phyloP scores from a whole-genome alignment of 129 eudicot genomes.

The Centrapalus pauciflorus region DNA sequence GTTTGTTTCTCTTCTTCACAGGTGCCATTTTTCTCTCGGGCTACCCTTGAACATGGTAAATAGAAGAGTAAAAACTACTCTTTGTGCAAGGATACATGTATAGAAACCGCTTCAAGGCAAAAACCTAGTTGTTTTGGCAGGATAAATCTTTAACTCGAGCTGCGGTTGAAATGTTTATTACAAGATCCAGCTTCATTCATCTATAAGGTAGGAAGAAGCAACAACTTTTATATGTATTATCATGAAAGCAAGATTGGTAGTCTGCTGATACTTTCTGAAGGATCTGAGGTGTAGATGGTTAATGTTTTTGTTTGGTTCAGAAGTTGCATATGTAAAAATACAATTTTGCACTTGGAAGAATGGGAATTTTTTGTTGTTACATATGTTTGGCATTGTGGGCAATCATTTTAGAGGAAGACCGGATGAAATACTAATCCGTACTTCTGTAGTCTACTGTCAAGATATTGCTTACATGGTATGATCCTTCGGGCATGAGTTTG shows the following conservation, averaged over 20 bases:
- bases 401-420: neutral
- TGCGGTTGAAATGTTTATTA: slow-evolving; percentile 5
- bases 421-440: no score
- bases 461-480: no score
- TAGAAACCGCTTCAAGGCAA: slow-evolving; percentile 18
- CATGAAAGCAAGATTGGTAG: slow-evolving; percentile 6
- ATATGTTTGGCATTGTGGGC: neutral
- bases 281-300: slow-evolving; percentile 1
- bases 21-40: slow-evolving; percentile 13
- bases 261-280: slow-evolving; percentile 14
- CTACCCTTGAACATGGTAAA: neutral
- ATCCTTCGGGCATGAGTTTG: no score
- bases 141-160: slow-evolving; percentile 12
- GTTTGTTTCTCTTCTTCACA: neutral
- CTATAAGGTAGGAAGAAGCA: slow-evolving; percentile 4
- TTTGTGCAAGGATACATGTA: neutral
- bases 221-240: slow-evolving; percentile 7
- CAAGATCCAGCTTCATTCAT: slow-evolving; percentile 7
- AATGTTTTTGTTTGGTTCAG: neutral
- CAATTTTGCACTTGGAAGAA: neutral
- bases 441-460: no score
- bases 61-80: slow-evolving; percentile 16
- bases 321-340: neutral
- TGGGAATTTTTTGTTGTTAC: neutral
- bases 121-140: neutral